Conservation (phyloP, 768 basidiomycete genomes). For the Kwoniella bestiolae region DNA sequence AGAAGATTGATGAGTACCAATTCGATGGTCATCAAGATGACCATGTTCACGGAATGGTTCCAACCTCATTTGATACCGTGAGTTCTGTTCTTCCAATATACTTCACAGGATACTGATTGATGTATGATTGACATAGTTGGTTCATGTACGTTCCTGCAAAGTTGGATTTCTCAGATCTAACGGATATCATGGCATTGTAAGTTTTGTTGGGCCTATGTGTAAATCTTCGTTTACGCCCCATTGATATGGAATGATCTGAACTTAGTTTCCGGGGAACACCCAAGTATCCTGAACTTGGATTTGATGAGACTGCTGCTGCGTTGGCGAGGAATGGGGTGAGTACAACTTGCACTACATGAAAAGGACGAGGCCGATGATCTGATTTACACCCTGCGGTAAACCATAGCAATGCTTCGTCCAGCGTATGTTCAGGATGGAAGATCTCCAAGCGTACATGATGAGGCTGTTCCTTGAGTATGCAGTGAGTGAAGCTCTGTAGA, state of each 20-base stretch:
- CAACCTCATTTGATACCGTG: slow-evolving; percentile 56
- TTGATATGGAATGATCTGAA: neutral
- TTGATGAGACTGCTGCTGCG: slow-evolving; percentile 58
- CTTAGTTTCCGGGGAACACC: slow-evolving; percentile 54
- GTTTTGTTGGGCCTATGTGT: too few species aligned
- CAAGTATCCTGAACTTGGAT: slow-evolving; percentile 55
- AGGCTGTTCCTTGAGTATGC: slow-evolving; percentile 58
- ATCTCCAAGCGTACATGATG: slow-evolving; percentile 58
- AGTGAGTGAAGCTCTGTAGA: slow-evolving; percentile 31
- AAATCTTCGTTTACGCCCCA: too few species aligned
- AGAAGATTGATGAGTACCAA: slow-evolving; percentile 58
- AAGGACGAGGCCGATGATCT: too few species aligned
- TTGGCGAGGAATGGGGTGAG: slow-evolving; percentile 57
- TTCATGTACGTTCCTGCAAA: slow-evolving; percentile 57
- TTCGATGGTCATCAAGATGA: slow-evolving; percentile 58
- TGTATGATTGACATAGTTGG: slow-evolving; percentile 40
- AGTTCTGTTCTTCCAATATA: too few species aligned
- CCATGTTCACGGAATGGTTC: slow-evolving; percentile 59
- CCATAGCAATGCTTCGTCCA: slow-evolving; percentile 51
- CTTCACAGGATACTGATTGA: neutral
- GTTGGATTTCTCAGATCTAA: slow-evolving; percentile 57
- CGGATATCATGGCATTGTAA: slow-evolving; percentile 58
- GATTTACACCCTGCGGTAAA: neutral
- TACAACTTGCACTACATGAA: slow-evolving; percentile 15
- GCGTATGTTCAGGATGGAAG: slow-evolving; percentile 56